Conservation (phyloP, 768 basidiomycete species). For the Collybia mongolica region DNA sequence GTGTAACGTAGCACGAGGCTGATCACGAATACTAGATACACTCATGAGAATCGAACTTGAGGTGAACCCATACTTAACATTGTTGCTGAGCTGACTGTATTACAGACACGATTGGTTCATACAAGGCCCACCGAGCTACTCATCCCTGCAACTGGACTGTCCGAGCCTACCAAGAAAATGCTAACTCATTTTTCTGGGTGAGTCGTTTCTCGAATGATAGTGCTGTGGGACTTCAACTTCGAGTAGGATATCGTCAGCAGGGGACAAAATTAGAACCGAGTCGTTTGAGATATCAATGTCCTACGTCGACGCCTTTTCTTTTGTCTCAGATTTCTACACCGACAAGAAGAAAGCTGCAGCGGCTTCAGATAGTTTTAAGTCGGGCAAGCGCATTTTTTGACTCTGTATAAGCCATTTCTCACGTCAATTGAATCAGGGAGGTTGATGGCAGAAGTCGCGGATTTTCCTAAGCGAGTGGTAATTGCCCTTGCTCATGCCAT, state of each 20-base stretch:
- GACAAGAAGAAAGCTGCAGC: conserved; percentile 37
- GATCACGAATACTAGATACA: conserved; percentile 47
- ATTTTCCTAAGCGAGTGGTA: conserved; percentile 68
- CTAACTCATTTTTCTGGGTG: conserved; percentile 71
- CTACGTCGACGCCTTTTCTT: conserved; percentile 70
- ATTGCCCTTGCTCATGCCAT: conserved; percentile 74
- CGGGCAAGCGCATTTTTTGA: conserved; percentile 31
- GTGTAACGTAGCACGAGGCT: no score
- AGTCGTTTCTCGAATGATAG: conserved; percentile 1
- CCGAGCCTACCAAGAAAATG: conserved; percentile 72
- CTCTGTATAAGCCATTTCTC: neutral
- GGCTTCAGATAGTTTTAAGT: conserved; percentile 43
- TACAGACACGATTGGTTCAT: conserved; percentile 84
- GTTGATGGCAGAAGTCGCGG: conserved; percentile 58
- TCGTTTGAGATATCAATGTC: conserved; percentile 50
- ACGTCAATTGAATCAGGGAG: conserved; percentile 38
- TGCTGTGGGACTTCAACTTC: conserved; percentile 6
- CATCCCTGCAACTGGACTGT: conserved; percentile 57
- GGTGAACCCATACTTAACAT: conserved; percentile 33
- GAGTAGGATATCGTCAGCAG: conserved; percentile 34
- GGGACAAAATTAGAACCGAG: conserved; percentile 60
- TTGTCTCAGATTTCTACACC: conserved; percentile 65
- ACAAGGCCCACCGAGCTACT: conserved; percentile 81
- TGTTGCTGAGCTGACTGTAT: neutral
- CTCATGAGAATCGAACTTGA: conserved; percentile 89